Percentiles rank a stretch among this genome's conserved stretches.
Evolutionary conservation across 106 monocot species (phyloP).

Genomic region (Alisma plantagoaquatica): DNA sequence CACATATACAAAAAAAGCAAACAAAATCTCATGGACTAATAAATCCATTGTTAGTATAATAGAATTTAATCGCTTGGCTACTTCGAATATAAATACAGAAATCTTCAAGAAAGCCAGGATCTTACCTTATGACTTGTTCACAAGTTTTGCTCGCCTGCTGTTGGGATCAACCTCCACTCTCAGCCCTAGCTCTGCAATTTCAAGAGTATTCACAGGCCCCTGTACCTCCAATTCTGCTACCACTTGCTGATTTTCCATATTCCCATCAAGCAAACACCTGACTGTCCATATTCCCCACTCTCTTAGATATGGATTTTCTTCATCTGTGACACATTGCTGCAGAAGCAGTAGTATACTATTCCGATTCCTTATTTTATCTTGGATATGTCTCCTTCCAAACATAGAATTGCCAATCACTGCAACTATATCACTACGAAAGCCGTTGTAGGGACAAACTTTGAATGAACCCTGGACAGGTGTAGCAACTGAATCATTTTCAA

Average conservation of each 20-base stretch:
- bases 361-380: constrained; percentile 63
- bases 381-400: constrained; percentile 49
- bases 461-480: neutral
- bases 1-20: no score
- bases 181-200: constrained; percentile 53
- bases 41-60: no score
- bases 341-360: constrained; percentile 53
- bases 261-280: constrained; percentile 66
- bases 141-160: constrained; percentile 43
- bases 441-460: constrained; percentile 67
- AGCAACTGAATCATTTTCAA: neutral
- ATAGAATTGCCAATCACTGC: constrained; percentile 55
- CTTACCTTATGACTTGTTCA: constrained; percentile 39
- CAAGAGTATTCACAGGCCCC: constrained; percentile 43
- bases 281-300: constrained; percentile 82
- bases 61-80: no score
- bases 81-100: no score
- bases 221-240: constrained; percentile 55
- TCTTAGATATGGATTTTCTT: constrained; percentile 74
- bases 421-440: constrained; percentile 80
- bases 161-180: constrained; percentile 61
- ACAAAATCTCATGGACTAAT: no score
- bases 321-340: constrained; percentile 83
- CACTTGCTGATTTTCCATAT: constrained; percentile 59
- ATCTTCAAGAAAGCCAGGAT: no score